These are phyloP conservation scores for Leptographium wingfieldii DNA, from an alignment of 2,329 filamentous ascomycete species.

Conservation along the genomic window DNA sequence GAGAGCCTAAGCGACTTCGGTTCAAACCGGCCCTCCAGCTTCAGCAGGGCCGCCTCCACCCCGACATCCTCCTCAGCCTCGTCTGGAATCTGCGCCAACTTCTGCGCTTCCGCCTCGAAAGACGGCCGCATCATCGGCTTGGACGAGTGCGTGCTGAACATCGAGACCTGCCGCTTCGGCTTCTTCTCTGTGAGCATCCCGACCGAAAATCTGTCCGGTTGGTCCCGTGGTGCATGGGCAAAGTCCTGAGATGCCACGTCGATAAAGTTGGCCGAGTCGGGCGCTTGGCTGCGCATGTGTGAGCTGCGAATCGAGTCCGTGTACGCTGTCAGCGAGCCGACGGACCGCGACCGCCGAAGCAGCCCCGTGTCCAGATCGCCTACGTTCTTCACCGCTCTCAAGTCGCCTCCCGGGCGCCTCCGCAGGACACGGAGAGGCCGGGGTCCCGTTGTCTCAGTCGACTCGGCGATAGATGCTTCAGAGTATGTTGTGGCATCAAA, in stretches of 20 bases:
- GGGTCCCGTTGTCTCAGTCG: constrained; percentile 32
- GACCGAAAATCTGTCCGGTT: constrained; percentile 38
- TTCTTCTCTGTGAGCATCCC: constrained; percentile 42
- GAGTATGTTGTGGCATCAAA: constrained; percentile 49
- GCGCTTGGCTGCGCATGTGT: constrained; percentile 30
- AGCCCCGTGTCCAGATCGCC: constrained; percentile 42
- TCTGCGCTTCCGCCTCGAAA: constrained; percentile 79
- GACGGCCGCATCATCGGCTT: constrained; percentile 56
- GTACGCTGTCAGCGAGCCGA: constrained; percentile 46
- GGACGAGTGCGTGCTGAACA: constrained; percentile 50
- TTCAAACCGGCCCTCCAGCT: constrained; percentile 78
- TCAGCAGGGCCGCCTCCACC: constrained; percentile 82
- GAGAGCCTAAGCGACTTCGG: constrained; percentile 24
- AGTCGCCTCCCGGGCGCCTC: constrained; percentile 61
- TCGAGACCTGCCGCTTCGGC: constrained; percentile 33
- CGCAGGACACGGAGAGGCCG: constrained; percentile 52
- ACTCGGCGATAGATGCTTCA: constrained; percentile 33
- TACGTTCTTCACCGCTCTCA: constrained; percentile 55
- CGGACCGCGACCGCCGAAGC: constrained; percentile 41
- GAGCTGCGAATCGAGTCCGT: constrained; percentile 49
- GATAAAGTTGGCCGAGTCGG: constrained; percentile 29
- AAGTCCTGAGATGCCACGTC: constrained; percentile 27
- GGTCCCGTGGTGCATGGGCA: constrained; percentile 22
- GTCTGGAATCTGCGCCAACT: constrained; percentile 78
- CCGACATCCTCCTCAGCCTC: constrained; percentile 69